These are phyloP conservation scores for Elsinoe necatrix DNA, from an alignment of 2,329 filamentous ascomycete genomes.

Conservation along the genomic window DNA sequence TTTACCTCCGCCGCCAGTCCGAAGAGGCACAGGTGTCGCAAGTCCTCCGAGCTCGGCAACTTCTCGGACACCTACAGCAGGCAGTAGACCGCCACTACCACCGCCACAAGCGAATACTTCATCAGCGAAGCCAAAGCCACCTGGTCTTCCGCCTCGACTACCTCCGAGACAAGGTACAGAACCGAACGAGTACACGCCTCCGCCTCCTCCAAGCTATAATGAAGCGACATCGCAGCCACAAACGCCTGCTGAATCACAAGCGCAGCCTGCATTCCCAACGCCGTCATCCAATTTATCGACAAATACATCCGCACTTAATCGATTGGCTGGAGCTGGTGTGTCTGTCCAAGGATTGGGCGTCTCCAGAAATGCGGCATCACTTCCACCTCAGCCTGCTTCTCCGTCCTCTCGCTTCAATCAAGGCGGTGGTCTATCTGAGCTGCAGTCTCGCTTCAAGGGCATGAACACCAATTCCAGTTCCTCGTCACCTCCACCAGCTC, in stretches of 20 bases:
- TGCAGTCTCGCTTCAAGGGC: constrained; percentile 57
- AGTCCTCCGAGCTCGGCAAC: constrained; percentile 20
- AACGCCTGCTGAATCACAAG: constrained; percentile 41
- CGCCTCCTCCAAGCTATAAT: constrained; percentile 43
- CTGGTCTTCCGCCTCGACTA: constrained; percentile 57
- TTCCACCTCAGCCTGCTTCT: constrained; percentile 19
- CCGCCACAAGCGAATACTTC: constrained; percentile 23
- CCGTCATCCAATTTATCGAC: constrained; percentile 27
- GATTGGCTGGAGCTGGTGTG: constrained; percentile 65
- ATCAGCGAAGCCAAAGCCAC: constrained; percentile 35
- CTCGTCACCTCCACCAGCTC: constrained; percentile 22
- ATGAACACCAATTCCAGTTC: constrained; percentile 30
- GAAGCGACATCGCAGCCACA: constrained; percentile 28
- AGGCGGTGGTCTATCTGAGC: constrained; percentile 50
- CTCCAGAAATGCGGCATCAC: constrained; percentile 35
- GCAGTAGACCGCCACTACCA: constrained; percentile 18
- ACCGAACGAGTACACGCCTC: constrained; percentile 36
- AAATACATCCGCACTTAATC: constrained; percentile 34
- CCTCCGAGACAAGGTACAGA: constrained; percentile 58
- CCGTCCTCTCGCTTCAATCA: constrained; percentile 30
- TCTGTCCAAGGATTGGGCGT: constrained; percentile 74
- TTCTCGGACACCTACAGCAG: constrained; percentile 21
- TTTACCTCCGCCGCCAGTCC: constrained; percentile 61
- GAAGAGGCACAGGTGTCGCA: constrained; percentile 32
- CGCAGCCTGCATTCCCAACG: background rate